phyloP scores from a whole-genome alignment of 371 early-diverging fungal genomes.

The Saksenaea oblongispora region DNA sequence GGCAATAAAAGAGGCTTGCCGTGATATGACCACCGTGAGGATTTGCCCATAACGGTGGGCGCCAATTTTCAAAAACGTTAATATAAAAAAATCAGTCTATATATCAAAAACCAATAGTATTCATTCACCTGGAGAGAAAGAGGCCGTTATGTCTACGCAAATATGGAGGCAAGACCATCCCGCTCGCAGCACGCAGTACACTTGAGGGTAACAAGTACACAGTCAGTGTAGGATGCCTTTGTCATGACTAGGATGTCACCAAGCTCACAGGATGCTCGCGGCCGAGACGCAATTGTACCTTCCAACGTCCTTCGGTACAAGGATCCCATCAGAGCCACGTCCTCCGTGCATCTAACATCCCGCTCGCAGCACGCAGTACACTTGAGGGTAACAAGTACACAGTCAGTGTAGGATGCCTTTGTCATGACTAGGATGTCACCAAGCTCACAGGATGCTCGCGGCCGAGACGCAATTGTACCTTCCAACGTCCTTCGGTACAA shows the following conservation, averaged over 20 bases:
- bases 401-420: no score
- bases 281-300: slow-evolving; percentile 1
- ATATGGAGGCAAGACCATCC: background rate
- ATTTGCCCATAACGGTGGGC: background rate
- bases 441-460: no score
- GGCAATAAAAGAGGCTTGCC: background rate
- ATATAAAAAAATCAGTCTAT: background rate
- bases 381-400: no score
- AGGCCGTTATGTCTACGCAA: background rate
- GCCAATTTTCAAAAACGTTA: background rate
- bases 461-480: no score
- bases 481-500: no score
- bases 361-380: no score
- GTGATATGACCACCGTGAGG: background rate
- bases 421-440: no score
- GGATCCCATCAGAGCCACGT: no score
- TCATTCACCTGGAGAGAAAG: background rate
- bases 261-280: slow-evolving; percentile 2
- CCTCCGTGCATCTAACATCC: no score
- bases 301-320: background rate
- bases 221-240: background rate
- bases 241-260: background rate
- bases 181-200: slow-evolving; percentile 3
- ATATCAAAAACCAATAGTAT: background rate
- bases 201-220: background rate